These are phyloP conservation scores for Colletotrichum melonis DNA, from an alignment of 2,329 filamentous ascomycete genomes.

Conservation along the genomic window DNA sequence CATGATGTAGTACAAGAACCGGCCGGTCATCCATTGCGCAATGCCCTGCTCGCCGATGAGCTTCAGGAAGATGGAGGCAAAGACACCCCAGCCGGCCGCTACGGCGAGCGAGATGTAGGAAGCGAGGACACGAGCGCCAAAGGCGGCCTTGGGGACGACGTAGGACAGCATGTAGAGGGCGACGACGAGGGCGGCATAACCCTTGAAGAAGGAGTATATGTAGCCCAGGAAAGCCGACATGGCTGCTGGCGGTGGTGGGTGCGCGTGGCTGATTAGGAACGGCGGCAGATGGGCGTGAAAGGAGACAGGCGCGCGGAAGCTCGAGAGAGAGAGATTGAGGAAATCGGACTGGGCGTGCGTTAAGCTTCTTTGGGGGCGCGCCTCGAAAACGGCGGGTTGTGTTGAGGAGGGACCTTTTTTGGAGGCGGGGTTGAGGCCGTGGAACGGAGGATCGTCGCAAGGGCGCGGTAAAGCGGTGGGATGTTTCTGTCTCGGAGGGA, in stretches of 20 bases:
- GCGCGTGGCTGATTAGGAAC: constrained; percentile 25
- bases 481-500: not conserved
- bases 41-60: constrained; percentile 78
- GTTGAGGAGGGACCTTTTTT: constrained; percentile 25
- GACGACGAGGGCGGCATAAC: constrained; percentile 63
- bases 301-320: constrained; percentile 27
- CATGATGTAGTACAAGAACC: constrained; percentile 86
- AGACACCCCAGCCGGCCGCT: constrained; percentile 78
- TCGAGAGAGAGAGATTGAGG: not conserved
- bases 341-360: constrained; percentile 27
- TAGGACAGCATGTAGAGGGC: constrained; percentile 73
- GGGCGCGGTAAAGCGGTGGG: constrained; percentile 6
- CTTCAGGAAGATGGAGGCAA: constrained; percentile 78
- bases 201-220: constrained; percentile 59
- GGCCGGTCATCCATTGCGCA: constrained; percentile 86
- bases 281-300: constrained; percentile 24
- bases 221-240: constrained; percentile 52
- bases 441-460: constrained; percentile 32
- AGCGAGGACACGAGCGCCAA: constrained; percentile 76
- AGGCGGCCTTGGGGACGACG: constrained; percentile 69
- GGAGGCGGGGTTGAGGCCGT: constrained; percentile 25
- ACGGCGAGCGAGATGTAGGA: constrained; percentile 72
- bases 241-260: constrained; percentile 26
- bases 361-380: constrained; percentile 32
- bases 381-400: constrained; percentile 18